phyloP scores from a whole-genome alignment of 2,329 filamentous ascomycete genomes.

The Eutypa lata region DNA sequence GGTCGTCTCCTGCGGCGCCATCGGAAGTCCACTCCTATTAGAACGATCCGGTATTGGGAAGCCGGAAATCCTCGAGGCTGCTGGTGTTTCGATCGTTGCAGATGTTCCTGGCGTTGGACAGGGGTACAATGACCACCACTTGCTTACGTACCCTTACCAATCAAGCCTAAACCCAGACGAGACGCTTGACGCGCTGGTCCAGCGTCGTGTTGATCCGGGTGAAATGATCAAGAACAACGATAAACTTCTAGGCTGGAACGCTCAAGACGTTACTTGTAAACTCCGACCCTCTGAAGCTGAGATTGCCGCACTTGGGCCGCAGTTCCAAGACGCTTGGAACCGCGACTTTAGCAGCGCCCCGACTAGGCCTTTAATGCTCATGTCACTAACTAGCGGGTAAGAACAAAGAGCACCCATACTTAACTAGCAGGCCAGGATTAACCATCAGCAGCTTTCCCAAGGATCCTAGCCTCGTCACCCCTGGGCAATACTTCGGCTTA shows the following conservation, averaged over 20 bases:
- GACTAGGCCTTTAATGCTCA: slow-evolving; percentile 39
- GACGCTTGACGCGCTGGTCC: slow-evolving; percentile 28
- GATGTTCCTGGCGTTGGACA: slow-evolving; percentile 47
- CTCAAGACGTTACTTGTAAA: slow-evolving; percentile 45
- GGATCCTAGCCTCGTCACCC: no score
- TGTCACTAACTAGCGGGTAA: slow-evolving; percentile 32
- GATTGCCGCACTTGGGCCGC: slow-evolving; percentile 42
- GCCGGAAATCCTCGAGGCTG: slow-evolving; percentile 33
- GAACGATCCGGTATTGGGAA: slow-evolving; percentile 58
- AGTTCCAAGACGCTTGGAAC: slow-evolving; percentile 45
- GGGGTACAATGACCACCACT: slow-evolving; percentile 45
- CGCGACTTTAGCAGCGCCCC: slow-evolving; percentile 35
- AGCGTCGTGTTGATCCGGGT: slow-evolving; percentile 17
- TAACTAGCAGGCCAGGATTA: slow-evolving; percentile 15
- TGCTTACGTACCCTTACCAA: slow-evolving; percentile 46
- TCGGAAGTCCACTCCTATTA: slow-evolving; percentile 49
- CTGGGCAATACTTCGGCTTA: no score
- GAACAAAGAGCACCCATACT: background rate
- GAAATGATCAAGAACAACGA: background rate
- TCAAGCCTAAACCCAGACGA: slow-evolving; percentile 41
- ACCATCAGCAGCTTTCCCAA: no score
- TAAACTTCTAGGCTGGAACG: slow-evolving; percentile 45
- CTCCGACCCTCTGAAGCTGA: slow-evolving; percentile 45
- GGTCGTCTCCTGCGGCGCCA: slow-evolving; percentile 39
- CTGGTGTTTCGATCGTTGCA: slow-evolving; percentile 41